Evolutionary conservation across 2,329 filamentous ascomycete species (phyloP), one percentile per base, ranked within the genome.

Genomic region (Penicillium sp.): DNA sequence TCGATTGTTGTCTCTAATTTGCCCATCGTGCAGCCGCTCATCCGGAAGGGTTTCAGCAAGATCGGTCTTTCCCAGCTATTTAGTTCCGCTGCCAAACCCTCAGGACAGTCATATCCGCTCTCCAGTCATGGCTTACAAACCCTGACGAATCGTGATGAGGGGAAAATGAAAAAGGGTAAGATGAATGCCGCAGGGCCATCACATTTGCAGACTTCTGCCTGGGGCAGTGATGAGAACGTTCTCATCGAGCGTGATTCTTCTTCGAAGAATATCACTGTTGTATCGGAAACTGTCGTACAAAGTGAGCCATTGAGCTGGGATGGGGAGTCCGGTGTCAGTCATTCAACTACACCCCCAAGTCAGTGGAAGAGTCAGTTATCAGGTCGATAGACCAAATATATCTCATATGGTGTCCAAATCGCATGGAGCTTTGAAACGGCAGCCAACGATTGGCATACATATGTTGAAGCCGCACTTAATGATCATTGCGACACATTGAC

Each of bases 1-100:
- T 72, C 74, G 5, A 72, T 78, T 10, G 59, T 77, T 21, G 70
- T 78, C 16, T 66, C 68, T n/a, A 78, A 79, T 54, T 49, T 75
- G 1, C 77, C 77, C 3, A 72, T 78, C 48, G 70, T 78, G 31
- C 72, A 76, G 51, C 72, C 69, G 2, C 53, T 73, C 1, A 62
- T 74, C 46, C 67, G 69, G 19, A 62, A 53, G 13, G 53, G 53
- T 4, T 65, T 67, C 47, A 62, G 57, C 50, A 67, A 64, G 45
- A 58, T 71, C 5, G 68, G 67, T 39, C 65, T 72, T n/a, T 64
- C 61, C 9, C 54, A 51, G 4, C 54, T 73, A 8, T 69, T 72
- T 50, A 70, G 65, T 25, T 65, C 66, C 13, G 60, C 57, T 0
- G 62, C 54, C 3, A 59, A 64, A 16, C 54, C 55, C n/a, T 65